Evolutionary conservation across 2,329 filamentous ascomycete species (phyloP).

Genomic region (Proliferodiscus dingleyae): DNA sequence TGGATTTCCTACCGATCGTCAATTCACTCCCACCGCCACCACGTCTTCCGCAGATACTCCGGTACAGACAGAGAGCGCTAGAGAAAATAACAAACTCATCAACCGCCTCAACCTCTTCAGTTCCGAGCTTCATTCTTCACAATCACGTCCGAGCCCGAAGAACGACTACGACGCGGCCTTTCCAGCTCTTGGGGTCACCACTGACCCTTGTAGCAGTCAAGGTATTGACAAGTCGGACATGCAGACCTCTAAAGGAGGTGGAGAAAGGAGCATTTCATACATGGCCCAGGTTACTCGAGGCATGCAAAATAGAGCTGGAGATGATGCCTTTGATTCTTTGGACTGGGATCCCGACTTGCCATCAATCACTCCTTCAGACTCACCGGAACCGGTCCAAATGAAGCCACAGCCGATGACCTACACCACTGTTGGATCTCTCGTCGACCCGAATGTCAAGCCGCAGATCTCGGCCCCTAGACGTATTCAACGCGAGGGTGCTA

Average conservation of each 20-base stretch:
- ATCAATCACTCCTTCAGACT: conserved; percentile 17
- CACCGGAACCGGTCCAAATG: conserved; percentile 27
- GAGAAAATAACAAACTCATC: background rate
- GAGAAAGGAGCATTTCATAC: conserved; percentile 7
- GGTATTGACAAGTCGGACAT: background rate
- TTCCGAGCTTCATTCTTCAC: background rate
- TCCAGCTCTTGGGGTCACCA: background rate
- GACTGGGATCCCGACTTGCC: conserved; percentile 30
- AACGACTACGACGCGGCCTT: background rate
- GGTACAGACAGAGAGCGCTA: background rate
- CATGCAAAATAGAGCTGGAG: background rate
- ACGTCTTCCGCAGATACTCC: background rate
- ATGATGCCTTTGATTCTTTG: conserved; percentile 29
- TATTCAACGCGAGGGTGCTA: conserved; percentile 32
- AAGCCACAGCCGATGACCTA: conserved; percentile 29
- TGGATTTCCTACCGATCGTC: background rate
- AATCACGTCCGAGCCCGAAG: background rate
- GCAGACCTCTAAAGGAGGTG: background rate
- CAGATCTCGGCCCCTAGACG: conserved; percentile 31
- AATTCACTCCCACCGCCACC: background rate
- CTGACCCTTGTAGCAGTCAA: background rate
- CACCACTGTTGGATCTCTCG: conserved; percentile 33
- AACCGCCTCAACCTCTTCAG: background rate
- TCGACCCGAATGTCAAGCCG: conserved; percentile 27
- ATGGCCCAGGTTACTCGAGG: background rate